Evolutionary conservation across 2,329 filamentous ascomycete genomes (phyloP).

Genomic region (Tolypocladium album): DNA sequence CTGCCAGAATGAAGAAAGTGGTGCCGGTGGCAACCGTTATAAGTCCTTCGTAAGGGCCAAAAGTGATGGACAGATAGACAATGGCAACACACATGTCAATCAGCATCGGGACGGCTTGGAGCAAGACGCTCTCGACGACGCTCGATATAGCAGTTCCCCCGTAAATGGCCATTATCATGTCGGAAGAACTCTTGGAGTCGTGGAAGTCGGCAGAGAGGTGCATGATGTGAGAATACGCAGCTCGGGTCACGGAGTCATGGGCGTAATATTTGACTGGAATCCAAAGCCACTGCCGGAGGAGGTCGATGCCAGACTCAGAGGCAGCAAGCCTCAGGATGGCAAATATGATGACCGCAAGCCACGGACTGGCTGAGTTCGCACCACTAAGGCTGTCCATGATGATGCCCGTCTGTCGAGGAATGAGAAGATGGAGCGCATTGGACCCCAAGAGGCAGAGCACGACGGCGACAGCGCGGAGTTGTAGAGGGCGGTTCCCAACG

Average conservation of each 20-base stretch:
- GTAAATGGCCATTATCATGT: conserved; percentile 46
- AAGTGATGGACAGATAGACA: conserved; percentile 46
- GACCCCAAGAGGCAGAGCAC: conserved; percentile 56
- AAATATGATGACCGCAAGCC: conserved; percentile 42
- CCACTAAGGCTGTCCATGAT: conserved; percentile 60
- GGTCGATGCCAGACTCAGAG: conserved; percentile 43
- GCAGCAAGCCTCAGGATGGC: conserved; percentile 38
- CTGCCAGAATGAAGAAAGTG: conserved; percentile 44
- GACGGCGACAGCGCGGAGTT: conserved; percentile 57
- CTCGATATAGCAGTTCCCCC: conserved; percentile 42
- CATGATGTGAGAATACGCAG: conserved; percentile 49
- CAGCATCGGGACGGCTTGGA: conserved; percentile 48
- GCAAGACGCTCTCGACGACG: conserved; percentile 46
- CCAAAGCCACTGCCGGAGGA: conserved; percentile 45
- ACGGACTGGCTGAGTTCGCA: conserved; percentile 34
- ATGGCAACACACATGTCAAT: conserved; percentile 50
- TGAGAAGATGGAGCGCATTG: conserved; percentile 64
- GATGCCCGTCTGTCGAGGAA: conserved; percentile 72
- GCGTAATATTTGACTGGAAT: conserved; percentile 48
- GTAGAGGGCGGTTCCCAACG: conserved; percentile 51
- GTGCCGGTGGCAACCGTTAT: conserved; percentile 49
- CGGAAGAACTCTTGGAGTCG: conserved; percentile 48
- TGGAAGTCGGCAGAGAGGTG: conserved; percentile 51
- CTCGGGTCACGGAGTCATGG: conserved; percentile 39
- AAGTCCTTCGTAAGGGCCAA: conserved; percentile 51